Base-by-base conservation (phyloP, 176 grass and related monocot genomes). In the Themeda triandra region DNA sequence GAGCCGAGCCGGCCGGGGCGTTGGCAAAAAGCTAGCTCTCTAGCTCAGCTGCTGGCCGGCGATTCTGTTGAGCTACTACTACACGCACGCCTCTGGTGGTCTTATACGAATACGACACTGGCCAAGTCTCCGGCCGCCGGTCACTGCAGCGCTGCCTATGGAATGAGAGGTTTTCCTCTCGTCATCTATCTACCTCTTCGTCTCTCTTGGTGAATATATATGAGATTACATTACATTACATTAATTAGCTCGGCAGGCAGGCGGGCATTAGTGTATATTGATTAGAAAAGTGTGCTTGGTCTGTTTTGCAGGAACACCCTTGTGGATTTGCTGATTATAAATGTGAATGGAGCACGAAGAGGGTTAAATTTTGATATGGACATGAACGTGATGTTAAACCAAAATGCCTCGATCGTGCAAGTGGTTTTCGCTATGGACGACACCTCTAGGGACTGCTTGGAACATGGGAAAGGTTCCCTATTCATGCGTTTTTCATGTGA, bases 21-120 rank as follows among this genome's bases (percentile, higher is more conserved):
- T 51, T 51, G 48, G 48, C 48, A 51, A 51, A 51, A 51, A 51
- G 48, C 17, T 51, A 51, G 48, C 46, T 5, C 39, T 35, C 33
- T 35, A 35, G 33, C 33, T 35, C 33, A 48, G 45, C 44, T 46
- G 13, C 45, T 48, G 45, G 42, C 42, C 46, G 48, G 51, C 51
- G 45, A 53, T 68, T 69, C 79, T 68, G 79, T 54, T 80, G 78
- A 80, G 42, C 63, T 33, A 35, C 46, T 15, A 15, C 63, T 33
- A 25, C 29, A 80, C 78, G 13, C 37, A 39, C 9, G 9, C 39
- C 8, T 1, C 6, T 2, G 7, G 39, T 41, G 42, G 29, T 80
- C 44, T 54, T 81, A 54, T 69, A 54, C 45, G 53, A 27, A 62
- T 27, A 27, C 74, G 53, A 25, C 65, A 18, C 11, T 30, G 27